Percentiles rank a stretch among this genome's conserved stretches.
phyloP scores from a whole-genome alignment of 2,329 filamentous ascomycete genomes.

The Cordyceps cateniannulata region DNA sequence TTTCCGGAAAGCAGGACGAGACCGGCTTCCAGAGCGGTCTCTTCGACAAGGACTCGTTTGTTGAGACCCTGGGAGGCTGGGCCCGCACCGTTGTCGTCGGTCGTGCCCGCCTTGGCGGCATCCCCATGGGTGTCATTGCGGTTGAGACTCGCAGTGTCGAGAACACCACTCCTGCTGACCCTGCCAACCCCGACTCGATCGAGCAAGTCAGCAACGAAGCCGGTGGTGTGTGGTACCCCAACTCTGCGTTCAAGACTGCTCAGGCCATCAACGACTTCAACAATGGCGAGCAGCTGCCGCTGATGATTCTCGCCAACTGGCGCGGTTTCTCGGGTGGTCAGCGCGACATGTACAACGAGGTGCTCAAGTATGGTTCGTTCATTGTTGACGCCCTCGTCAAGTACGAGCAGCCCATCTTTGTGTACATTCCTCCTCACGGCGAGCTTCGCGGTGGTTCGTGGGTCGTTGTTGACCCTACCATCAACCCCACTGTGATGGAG shows the following conservation, averaged over 20 bases:
- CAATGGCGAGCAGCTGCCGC: slow-evolving; percentile 91
- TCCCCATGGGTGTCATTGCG: slow-evolving; percentile 95
- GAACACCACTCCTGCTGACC: slow-evolving; percentile 93
- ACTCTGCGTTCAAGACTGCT: slow-evolving; percentile 99
- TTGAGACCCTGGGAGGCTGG: slow-evolving; percentile 95
- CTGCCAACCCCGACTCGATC: slow-evolving; percentile 96
- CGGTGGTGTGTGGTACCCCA: slow-evolving; percentile 99
- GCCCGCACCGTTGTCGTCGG: slow-evolving; percentile 94
- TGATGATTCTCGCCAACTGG: slow-evolving; percentile 99
- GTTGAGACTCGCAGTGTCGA: slow-evolving; percentile 95
- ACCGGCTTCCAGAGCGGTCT: slow-evolving; percentile 76
- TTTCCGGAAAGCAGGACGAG: slow-evolving; percentile 76
- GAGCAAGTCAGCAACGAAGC: slow-evolving; percentile 93
- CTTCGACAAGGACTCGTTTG: slow-evolving; percentile 94
- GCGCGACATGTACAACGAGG: slow-evolving; percentile 99
- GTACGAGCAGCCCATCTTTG: slow-evolving; percentile 97
- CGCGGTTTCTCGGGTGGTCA: slow-evolving; percentile 99
- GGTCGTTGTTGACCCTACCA: slow-evolving; percentile 98
- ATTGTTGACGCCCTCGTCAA: slow-evolving; percentile 98
- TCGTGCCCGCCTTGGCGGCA: slow-evolving; percentile 91
- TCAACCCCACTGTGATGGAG: slow-evolving; percentile 95
- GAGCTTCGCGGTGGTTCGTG: slow-evolving; percentile 98
- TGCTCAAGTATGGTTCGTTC: slow-evolving; percentile 98
- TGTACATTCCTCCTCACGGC: slow-evolving; percentile 95
- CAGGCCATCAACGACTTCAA: slow-evolving; percentile 99